Conservation (phyloP, 768 basidiomycete species). For the Boletellus emodensis region DNA sequence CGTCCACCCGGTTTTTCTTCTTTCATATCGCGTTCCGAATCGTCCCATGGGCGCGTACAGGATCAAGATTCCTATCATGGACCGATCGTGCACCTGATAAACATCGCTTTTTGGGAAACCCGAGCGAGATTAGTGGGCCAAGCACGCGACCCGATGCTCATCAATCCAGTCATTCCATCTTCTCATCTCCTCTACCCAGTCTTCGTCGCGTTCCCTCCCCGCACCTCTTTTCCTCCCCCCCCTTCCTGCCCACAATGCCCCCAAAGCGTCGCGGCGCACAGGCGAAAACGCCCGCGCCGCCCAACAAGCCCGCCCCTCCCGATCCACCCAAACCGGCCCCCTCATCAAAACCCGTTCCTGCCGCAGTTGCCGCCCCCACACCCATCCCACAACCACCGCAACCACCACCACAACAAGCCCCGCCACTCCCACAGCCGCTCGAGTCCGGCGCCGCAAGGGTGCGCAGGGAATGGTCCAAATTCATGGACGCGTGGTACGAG, state of each 20-base stretch:
- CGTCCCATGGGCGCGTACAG: slow-evolving; percentile 13
- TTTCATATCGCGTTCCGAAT: slow-evolving; percentile 15
- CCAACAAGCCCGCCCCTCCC: slow-evolving; percentile 11
- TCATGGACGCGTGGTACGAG: slow-evolving; percentile 29
- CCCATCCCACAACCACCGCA: background rate
- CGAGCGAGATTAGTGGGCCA: background rate
- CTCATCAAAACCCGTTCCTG: slow-evolving; percentile 11
- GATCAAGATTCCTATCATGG: slow-evolving; percentile 31
- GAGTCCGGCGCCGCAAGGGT: slow-evolving; percentile 24
- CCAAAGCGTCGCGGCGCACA: slow-evolving; percentile 27
- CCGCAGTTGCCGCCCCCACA: background rate
- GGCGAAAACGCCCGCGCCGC: background rate
- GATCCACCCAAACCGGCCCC: slow-evolving; percentile 9
- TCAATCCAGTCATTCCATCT: slow-evolving; percentile 20
- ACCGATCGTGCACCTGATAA: slow-evolving; percentile 28
- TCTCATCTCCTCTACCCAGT: slow-evolving; percentile 9
- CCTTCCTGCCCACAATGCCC: slow-evolving; percentile 16
- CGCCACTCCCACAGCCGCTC: slow-evolving; percentile 13
- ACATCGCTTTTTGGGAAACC: slow-evolving; percentile 25
- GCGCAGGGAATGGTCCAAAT: slow-evolving; percentile 30
- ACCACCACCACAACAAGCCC: slow-evolving; percentile 8
- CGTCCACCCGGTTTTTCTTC: too few relatives aligned
- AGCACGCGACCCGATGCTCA: slow-evolving; percentile 26
- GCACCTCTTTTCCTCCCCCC: background rate
- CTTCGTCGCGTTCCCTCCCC: background rate